These are phyloP conservation scores for Terfezia boudieri DNA, from an alignment of 495 filamentous ascomycete genomes.

Conservation along the genomic window DNA sequence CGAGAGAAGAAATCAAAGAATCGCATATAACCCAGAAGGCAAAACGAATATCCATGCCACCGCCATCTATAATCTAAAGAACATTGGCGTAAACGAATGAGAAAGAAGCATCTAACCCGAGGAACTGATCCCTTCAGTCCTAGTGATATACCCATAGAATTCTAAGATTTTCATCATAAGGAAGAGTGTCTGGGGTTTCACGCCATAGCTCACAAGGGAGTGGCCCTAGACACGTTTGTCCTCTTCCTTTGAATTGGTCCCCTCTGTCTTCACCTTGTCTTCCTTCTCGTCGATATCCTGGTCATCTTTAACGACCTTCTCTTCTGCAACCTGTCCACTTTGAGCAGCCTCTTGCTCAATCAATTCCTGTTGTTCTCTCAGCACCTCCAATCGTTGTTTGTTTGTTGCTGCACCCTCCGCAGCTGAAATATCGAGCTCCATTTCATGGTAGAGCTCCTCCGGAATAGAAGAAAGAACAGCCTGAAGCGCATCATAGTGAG, in stretches of 20 bases:
- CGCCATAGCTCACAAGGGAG: too few relatives aligned
- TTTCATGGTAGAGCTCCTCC: conserved; percentile 98
- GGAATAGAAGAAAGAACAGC: conserved; percentile 84
- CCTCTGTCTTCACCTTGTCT: background rate
- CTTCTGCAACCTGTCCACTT: conserved; percentile 45
- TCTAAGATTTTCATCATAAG: too few relatives aligned
- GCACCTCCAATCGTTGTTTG: conserved; percentile 95
- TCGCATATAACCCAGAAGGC: too few relatives aligned
- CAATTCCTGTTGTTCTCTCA: conserved; percentile 95
- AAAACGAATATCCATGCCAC: too few relatives aligned
- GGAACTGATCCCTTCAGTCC: too few relatives aligned
- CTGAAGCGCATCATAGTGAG: conserved; percentile 81
- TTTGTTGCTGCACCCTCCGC: conserved; percentile 96
- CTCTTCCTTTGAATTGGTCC: background rate
- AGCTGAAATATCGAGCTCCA: conserved; percentile 93
- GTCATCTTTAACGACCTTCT: background rate
- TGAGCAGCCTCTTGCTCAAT: conserved; percentile 95
- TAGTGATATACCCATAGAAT: too few relatives aligned
- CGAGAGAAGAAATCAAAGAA: too few relatives aligned
- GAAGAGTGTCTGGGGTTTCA: too few relatives aligned
- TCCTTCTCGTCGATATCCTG: background rate
- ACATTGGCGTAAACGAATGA: too few relatives aligned
- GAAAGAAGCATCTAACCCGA: too few relatives aligned
- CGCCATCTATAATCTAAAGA: too few relatives aligned
- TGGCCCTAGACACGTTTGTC: background rate